Percentiles rank a stretch among this genome's conserved stretches.
These are phyloP conservation scores for Rhododendron mucronatum DNA, from an alignment of 148 eudicot genomes.

Conservation along the genomic window DNA sequence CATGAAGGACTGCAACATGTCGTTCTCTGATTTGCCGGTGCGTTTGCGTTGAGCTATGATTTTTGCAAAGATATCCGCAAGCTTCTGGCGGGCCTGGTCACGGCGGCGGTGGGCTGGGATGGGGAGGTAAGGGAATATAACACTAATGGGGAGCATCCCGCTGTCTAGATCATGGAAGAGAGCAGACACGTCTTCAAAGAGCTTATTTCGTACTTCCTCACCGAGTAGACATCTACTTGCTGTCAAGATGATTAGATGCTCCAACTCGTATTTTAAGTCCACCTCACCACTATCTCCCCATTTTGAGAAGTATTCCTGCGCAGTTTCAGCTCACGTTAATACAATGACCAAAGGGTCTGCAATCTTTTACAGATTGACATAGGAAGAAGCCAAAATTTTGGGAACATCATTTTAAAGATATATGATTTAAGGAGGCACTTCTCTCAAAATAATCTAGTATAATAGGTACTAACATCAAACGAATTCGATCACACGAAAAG, in stretches of 20 bases:
- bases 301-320: constrained; percentile 85
- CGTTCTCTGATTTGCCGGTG: constrained; percentile 63
- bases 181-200: constrained; percentile 91
- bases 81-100: constrained; percentile 79
- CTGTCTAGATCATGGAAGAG: constrained; percentile 90
- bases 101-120: constrained; percentile 88
- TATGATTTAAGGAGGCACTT: neutral
- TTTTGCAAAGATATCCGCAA: constrained; percentile 54
- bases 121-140: constrained; percentile 85
- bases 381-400: neutral
- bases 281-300: constrained; percentile 97
- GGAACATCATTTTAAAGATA: neutral
- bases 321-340: neutral
- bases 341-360: neutral
- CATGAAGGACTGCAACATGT: constrained; percentile 86
- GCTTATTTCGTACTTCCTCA: constrained; percentile 86
- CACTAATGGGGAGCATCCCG: constrained; percentile 93
- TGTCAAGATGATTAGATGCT: constrained; percentile 86
- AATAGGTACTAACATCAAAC: neutral
- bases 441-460: neutral
- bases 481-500: neutral
- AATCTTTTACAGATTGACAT: neutral
- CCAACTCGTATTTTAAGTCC: constrained; percentile 85
- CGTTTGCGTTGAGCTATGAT: constrained; percentile 66
- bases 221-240: constrained; percentile 95